A percentile compares a stretch with the other conserved stretches of the same genome.
phyloP scores from a whole-genome alignment of 1,284 basidiomycete species.

The Cystobasidium slooffiae region DNA sequence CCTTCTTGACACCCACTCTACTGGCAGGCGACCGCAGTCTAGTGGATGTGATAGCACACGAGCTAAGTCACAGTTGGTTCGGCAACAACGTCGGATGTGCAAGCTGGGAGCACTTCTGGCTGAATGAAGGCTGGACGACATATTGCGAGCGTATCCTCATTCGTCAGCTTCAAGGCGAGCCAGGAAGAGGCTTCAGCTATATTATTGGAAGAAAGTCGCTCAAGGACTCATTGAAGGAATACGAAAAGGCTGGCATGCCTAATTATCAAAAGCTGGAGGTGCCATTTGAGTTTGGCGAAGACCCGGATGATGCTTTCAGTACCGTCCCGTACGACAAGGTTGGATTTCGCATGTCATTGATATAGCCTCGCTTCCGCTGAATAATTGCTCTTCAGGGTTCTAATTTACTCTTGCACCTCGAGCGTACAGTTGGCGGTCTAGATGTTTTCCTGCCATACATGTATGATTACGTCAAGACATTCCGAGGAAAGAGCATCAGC shows the following conservation, averaged over 20 bases:
- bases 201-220: slow-evolving; percentile 77
- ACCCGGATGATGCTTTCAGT: slow-evolving; percentile 56
- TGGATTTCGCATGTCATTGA: neutral
- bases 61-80: slow-evolving; percentile 72
- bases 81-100: slow-evolving; percentile 70
- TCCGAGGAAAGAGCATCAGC: slow-evolving; percentile 80
- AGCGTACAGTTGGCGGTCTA: slow-evolving; percentile 81
- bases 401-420: slow-evolving; percentile 69
- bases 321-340: slow-evolving; percentile 47
- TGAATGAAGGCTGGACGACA: slow-evolving; percentile 86
- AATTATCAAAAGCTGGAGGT: slow-evolving; percentile 78
- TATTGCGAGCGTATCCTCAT: slow-evolving; percentile 88
- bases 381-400: too few relatives aligned
- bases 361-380: too few relatives aligned
- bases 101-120: slow-evolving; percentile 74
- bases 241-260: slow-evolving; percentile 57
- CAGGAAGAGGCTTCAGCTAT: slow-evolving; percentile 79
- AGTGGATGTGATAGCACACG: slow-evolving; percentile 80
- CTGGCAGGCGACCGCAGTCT: slow-evolving; percentile 70
- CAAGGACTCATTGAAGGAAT: slow-evolving; percentile 70
- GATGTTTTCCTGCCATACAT: slow-evolving; percentile 69
- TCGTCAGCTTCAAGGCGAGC: slow-evolving; percentile 72
- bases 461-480: slow-evolving; percentile 76
- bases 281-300: slow-evolving; percentile 79
- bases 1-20: slow-evolving; percentile 78